These are phyloP conservation scores for Paramecium sexaurelia DNA, from an alignment of 73 alveolate genomes.

Conservation along the genomic window DNA sequence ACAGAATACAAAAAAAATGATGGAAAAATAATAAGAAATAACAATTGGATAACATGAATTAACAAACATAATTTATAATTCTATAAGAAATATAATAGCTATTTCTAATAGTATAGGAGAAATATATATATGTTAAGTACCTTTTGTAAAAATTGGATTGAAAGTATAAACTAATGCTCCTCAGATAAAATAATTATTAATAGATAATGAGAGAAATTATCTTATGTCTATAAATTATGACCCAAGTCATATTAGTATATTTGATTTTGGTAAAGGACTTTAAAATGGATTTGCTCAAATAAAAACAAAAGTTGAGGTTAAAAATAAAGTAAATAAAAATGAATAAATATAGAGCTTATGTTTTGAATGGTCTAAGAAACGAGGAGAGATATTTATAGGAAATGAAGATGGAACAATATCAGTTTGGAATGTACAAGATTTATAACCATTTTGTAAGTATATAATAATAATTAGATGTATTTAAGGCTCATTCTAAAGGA, in stretches of 20 bases:
- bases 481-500: conserved; percentile 62
- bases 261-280: conserved; percentile 57
- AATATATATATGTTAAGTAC: conserved; percentile 29
- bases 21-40: background rate
- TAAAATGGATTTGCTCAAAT: conserved; percentile 55
- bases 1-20: background rate
- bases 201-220: conserved; percentile 58
- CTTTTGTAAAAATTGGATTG: background rate
- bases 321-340: conserved; percentile 6
- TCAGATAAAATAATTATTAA: conserved; percentile 37
- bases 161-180: background rate
- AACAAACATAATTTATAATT: conserved; percentile 2
- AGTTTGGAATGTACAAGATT: conserved; percentile 57
- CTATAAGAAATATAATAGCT: background rate
- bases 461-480: conserved; percentile 10
- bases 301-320: conserved; percentile 23
- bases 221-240: conserved; percentile 46
- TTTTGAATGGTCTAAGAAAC: conserved; percentile 59
- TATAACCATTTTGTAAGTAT: conserved; percentile 48
- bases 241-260: conserved; percentile 34
- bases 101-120: conserved; percentile 38
- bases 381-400: conserved; percentile 66
- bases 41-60: background rate
- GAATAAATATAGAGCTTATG: background rate
- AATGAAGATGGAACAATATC: conserved; percentile 69